Conservation (phyloP, 768 basidiomycete species). For the Rhodotorula toruloides region DNA sequence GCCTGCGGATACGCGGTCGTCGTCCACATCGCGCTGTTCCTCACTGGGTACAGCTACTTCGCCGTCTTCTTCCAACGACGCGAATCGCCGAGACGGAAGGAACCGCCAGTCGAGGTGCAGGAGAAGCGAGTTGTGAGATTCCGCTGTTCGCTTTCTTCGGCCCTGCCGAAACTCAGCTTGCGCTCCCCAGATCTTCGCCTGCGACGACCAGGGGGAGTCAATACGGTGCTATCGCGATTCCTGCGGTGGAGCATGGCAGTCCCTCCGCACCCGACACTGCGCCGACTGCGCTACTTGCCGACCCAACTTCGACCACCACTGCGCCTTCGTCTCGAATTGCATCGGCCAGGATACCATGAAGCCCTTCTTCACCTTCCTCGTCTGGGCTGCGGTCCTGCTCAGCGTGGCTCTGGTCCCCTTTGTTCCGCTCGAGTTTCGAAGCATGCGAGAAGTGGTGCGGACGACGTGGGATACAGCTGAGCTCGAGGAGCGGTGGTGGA, state of each 20-base stretch:
- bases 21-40: conserved; percentile 5
- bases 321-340: conserved; percentile 31
- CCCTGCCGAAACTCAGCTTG: background rate
- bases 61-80: conserved; percentile 9
- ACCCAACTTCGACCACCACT: conserved; percentile 27
- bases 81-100: background rate
- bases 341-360: conserved; percentile 12
- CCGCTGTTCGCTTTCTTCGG: background rate
- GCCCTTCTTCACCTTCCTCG: conserved; percentile 14
- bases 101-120: background rate
- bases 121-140: conserved; percentile 10
- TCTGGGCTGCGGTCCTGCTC: conserved; percentile 19
- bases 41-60: conserved; percentile 15
- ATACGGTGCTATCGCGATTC: conserved; percentile 5
- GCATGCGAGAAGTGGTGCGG: conserved; percentile 12
- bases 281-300: conserved; percentile 22
- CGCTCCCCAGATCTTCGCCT: conserved; percentile 18
- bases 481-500: conserved; percentile 22
- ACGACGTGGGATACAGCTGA: conserved; percentile 5
- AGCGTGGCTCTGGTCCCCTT: conserved; percentile 26
- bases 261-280: conserved; percentile 30
- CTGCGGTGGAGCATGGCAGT: conserved; percentile 17
- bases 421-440: conserved; percentile 5
- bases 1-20: background rate
- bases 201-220: conserved; percentile 1